phyloP scores from a whole-genome alignment of 1,284 basidiomycete genomes.

The Austroboletus rostrupii region DNA sequence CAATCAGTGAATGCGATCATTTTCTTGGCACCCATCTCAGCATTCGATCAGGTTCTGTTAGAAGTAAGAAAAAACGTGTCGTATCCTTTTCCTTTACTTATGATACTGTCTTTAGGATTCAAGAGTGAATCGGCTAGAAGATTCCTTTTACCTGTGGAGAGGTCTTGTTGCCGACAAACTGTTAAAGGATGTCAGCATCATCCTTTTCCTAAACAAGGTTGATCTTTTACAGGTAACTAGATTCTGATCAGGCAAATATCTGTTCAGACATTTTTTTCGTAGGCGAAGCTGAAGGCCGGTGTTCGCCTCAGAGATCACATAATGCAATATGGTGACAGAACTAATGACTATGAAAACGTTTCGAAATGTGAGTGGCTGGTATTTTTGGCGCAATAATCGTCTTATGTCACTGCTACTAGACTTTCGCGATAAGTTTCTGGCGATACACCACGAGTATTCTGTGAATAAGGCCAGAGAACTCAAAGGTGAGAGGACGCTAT shows the following conservation, averaged over 20 bases:
- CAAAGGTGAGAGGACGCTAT: constrained; percentile 47
- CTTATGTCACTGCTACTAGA: constrained; percentile 39
- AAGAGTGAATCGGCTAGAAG: constrained; percentile 69
- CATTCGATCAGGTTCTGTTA: constrained; percentile 74
- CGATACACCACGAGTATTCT: constrained; percentile 61
- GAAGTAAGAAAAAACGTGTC: constrained; percentile 45
- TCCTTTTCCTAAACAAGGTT: constrained; percentile 77
- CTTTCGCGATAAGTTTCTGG: constrained; percentile 67
- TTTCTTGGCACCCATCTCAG: constrained; percentile 79
- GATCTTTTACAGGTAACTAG: constrained; percentile 60
- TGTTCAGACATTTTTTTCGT: constrained; percentile 1
- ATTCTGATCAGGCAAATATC: not conserved
- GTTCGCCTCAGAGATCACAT: constrained; percentile 66
- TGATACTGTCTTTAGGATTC: constrained; percentile 46
- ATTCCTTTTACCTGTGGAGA: constrained; percentile 70
- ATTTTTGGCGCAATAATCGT: constrained; percentile 1
- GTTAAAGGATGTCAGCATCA: constrained; percentile 63
- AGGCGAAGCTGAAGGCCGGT: constrained; percentile 72
- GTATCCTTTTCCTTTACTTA: not conserved
- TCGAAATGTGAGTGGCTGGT: constrained; percentile 55
- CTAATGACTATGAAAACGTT: constrained; percentile 71
- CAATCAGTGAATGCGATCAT: constrained; percentile 75
- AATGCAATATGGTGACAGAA: constrained; percentile 60
- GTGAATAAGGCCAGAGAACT: constrained; percentile 67
- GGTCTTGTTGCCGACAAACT: constrained; percentile 65